Conservation (phyloP, 805 yeast species). For the Pichia cephalocereana region DNA sequence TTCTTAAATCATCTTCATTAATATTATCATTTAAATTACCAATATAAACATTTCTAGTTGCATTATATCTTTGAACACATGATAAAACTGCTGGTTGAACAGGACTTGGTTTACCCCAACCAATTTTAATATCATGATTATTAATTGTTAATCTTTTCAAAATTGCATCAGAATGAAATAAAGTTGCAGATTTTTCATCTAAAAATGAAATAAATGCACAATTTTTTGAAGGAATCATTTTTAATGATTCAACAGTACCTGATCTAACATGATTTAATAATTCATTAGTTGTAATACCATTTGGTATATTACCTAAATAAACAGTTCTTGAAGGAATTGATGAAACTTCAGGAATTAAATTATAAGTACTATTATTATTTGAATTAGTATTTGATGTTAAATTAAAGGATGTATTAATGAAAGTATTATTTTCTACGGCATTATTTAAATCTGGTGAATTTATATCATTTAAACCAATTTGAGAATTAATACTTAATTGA, state of each 20-base stretch:
- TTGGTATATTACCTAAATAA: conserved; percentile 80
- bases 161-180: conserved; percentile 90
- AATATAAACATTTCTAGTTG: conserved; percentile 88
- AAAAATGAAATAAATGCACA: conserved; percentile 88
- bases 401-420: background rate
- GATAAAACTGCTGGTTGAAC: conserved; percentile 66
- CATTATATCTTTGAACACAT: conserved; percentile 76
- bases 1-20: conserved; percentile 55
- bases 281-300: conserved; percentile 71
- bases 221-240: conserved; percentile 71
- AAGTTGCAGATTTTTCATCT: conserved; percentile 79
- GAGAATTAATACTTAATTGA: conserved; percentile 9
- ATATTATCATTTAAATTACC: conserved; percentile 59
- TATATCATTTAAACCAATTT: conserved; percentile 2
- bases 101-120: conserved; percentile 85
- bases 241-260: conserved; percentile 76
- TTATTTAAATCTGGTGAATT: background rate
- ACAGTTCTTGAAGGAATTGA: conserved; percentile 61
- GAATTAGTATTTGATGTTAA: background rate
- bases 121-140: conserved; percentile 75
- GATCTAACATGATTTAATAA: conserved; percentile 84
- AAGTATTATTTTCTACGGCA: background rate
- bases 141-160: conserved; percentile 72
- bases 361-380: background rate
- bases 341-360: conserved; percentile 5